These are phyloP conservation scores for Alectoria sarmentosa DNA, from an alignment of 495 filamentous ascomycete genomes.

Conservation along the genomic window DNA sequence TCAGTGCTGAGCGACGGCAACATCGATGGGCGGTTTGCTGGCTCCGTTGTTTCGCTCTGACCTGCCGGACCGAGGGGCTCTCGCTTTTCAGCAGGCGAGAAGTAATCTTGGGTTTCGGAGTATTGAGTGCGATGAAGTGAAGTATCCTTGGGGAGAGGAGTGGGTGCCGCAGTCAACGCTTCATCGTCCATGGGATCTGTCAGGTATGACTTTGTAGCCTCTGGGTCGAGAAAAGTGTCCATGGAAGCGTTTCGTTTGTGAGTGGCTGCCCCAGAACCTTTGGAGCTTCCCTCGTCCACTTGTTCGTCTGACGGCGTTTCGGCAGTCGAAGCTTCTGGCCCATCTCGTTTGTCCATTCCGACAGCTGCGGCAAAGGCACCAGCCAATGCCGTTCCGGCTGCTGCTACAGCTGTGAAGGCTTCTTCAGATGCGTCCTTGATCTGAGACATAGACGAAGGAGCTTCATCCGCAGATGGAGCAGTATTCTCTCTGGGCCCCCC, in stretches of 20 bases:
- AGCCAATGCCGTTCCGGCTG: constrained; percentile 24
- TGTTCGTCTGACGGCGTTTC: background rate
- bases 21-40: constrained; percentile 37
- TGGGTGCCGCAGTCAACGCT: constrained; percentile 28
- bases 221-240: constrained; percentile 17
- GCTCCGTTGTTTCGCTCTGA: background rate
- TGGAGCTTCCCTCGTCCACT: background rate
- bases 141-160: constrained; percentile 36
- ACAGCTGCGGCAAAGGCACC: constrained; percentile 24
- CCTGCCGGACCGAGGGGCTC: background rate
- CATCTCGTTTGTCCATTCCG: constrained; percentile 15
- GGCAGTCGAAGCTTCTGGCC: background rate
- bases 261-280: background rate
- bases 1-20: constrained; percentile 51
- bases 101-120: constrained; percentile 12
- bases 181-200: constrained; percentile 20
- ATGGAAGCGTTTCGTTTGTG: background rate
- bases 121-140: constrained; percentile 18
- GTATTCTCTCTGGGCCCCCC: background rate
- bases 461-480: background rate
- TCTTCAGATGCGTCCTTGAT: constrained; percentile 17
- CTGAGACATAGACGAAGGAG: constrained; percentile 11
- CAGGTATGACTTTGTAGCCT: constrained; percentile 12
- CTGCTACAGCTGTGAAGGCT: constrained; percentile 25
- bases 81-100: constrained; percentile 4